Evolutionary conservation across 495 filamentous ascomycete genomes (phyloP).

Genomic region (Penicillium paradoxum): DNA sequence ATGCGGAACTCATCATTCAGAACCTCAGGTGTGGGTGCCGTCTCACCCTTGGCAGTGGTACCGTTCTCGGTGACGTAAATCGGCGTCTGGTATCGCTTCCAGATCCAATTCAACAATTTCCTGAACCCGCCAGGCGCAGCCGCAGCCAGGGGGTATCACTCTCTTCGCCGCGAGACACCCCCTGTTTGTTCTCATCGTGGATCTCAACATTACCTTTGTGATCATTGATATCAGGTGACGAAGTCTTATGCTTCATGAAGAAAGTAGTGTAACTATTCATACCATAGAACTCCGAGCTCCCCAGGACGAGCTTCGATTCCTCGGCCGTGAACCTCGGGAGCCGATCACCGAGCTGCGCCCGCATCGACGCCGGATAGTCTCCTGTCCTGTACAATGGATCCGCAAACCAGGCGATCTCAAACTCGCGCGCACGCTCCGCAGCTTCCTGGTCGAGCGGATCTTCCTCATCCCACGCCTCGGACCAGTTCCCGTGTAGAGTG

Average conservation of each 20-base stretch:
- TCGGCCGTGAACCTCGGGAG: conserved; percentile 40
- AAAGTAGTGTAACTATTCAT: conserved; percentile 50
- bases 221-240: conserved; percentile 38
- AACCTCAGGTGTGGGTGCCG: conserved; percentile 31
- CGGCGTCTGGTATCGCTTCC: conserved; percentile 36
- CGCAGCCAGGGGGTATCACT: conserved; percentile 46
- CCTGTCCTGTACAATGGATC: conserved; percentile 45
- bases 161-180: conserved; percentile 40
- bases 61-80: conserved; percentile 51
- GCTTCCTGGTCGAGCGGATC: conserved; percentile 40
- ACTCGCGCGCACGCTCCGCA: conserved; percentile 41
- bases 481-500: conserved; percentile 47
- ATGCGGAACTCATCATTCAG: conserved; percentile 43
- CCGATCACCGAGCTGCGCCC: conserved; percentile 44
- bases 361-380: conserved; percentile 46
- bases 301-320: conserved; percentile 38
- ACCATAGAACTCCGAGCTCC: conserved; percentile 47
- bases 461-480: conserved; percentile 43
- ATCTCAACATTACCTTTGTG: conserved; percentile 43
- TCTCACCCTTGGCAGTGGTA: conserved; percentile 43
- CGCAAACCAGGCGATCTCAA: conserved; percentile 47
- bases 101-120: conserved; percentile 44
- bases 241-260: conserved; percentile 37
- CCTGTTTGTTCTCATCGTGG: conserved; percentile 41
- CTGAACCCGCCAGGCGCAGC: conserved; percentile 38